Evolutionary conservation across 208 protist genomes (phyloP), one percentile per base, ranked within the genome.

Genomic region (Strigomonas culicis): DNA sequence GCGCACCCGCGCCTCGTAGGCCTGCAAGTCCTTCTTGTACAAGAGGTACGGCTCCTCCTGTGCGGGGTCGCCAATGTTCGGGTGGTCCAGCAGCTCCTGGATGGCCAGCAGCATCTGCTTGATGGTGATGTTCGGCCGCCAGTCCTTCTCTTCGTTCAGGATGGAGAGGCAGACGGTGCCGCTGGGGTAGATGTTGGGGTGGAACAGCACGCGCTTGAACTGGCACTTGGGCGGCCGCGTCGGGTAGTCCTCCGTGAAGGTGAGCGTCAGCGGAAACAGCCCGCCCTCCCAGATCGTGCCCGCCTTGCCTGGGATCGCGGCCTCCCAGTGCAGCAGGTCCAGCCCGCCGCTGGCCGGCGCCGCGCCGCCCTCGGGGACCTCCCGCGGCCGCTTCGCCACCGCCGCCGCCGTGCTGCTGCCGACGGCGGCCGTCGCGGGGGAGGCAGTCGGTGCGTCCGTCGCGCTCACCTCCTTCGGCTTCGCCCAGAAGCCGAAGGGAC

Each of bases 101-200:
- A 99, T 98, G n/a, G 98, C 98, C 0, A 99, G 71, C 15, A 99
- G 81, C 21, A 99, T 99, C 79, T 98, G 96, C 79, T 99, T 99
- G 25, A 99, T 84, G 1, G 96, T 99, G 27, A 99, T 97, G 31
- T 90, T 94, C 22, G 98, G 98, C 64, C 97, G 93, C 98, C 99
- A 99, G 67, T 98, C 98, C 72, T 99, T 98, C 51, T 99, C 97
- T 66, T 99, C 98, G 68, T 99, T 99, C 1, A 99, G 68, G 58
- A 99, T 97, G n/a, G 88, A 98, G 3, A 99, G 75, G 81, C 99
- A 99, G 19, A 99, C 98, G 6, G 97, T 99, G 24, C 98, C 98
- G 47, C 93, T 98, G 0, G 98, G 98, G 72, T 98, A 99, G 4
- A 99, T 83, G 75, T 99, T 99, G 19, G 98, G 98, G 79, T 99